Conservation (phyloP, 164 flowering plant genomes). For the Magnolia changhungtana region DNA sequence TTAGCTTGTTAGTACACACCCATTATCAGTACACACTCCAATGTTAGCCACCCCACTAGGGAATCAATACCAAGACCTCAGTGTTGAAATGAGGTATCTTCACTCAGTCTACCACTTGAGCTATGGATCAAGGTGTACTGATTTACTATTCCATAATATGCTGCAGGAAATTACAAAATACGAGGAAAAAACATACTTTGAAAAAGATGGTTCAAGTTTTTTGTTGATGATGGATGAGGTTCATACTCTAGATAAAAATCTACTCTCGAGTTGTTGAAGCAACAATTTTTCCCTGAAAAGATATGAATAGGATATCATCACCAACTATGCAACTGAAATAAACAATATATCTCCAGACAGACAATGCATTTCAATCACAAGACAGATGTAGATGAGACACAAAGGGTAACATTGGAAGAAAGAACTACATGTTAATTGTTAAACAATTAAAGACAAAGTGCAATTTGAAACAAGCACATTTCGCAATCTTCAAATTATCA, state of each 20-base stretch:
- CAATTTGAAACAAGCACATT: too few species aligned
- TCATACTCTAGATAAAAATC: slow-evolving; percentile 74
- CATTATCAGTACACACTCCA: neutral
- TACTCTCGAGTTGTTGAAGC: slow-evolving; percentile 75
- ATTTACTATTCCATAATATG: neutral
- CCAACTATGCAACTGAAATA: neutral
- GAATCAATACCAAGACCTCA: too few species aligned
- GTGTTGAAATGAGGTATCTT: too few species aligned
- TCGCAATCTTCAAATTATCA: too few species aligned
- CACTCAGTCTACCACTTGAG: too few species aligned
- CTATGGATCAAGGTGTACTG: too few species aligned
- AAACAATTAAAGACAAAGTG: too few species aligned
- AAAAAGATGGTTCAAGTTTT: slow-evolving; percentile 86
- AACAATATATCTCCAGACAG: neutral
- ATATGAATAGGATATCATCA: neutral
- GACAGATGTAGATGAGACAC: too few species aligned
- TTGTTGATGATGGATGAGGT: slow-evolving; percentile 92
- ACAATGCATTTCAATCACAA: too few species aligned
- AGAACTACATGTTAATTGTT: too few species aligned
- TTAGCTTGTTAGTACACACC: neutral
- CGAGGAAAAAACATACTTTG: slow-evolving; percentile 59
- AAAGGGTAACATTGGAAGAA: too few species aligned
- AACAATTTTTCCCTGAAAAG: slow-evolving; percentile 81
- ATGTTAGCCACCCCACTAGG: too few species aligned
- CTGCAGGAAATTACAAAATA: neutral